Conservation (phyloP, 345 rosid genomes). For the Cardiospermum halicacabum region DNA sequence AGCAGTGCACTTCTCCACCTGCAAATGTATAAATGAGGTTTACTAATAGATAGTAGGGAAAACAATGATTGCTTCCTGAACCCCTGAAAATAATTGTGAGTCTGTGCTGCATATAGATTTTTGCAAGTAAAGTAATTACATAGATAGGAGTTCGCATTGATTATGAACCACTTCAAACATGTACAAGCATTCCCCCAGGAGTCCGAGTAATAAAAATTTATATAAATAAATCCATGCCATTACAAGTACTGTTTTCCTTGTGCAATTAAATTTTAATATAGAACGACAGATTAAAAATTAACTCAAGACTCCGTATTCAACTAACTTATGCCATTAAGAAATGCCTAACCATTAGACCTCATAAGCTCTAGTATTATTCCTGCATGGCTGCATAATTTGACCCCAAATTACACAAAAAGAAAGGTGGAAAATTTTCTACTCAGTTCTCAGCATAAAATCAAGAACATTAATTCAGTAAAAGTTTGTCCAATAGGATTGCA, state of each 20-base stretch:
- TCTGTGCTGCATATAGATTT: background rate
- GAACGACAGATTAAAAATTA: background rate
- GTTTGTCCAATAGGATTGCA: slow-evolving; percentile 12
- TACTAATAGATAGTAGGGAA: background rate
- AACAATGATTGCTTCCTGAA: background rate
- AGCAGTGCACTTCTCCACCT: slow-evolving; percentile 94
- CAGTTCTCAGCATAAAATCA: background rate
- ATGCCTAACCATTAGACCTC: no score
- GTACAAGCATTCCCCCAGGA: no score
- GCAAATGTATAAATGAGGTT: slow-evolving; percentile 11
- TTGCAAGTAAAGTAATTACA: background rate
- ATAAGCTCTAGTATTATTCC: background rate
- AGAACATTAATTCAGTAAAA: background rate
- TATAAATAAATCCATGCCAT: background rate
- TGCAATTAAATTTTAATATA: background rate
- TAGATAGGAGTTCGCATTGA: background rate
- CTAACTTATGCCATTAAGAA: no score
- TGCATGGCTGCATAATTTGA: background rate
- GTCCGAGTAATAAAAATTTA: no score
- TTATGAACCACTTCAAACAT: background rate
- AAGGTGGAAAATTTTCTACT: slow-evolving; percentile 1
- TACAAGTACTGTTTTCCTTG: background rate
- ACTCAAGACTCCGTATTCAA: no score
- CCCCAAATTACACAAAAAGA: background rate
- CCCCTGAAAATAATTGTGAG: background rate